phyloP scores from a whole-genome alignment of 176 grass and related monocot species.

The Oryza meridionalis region DNA sequence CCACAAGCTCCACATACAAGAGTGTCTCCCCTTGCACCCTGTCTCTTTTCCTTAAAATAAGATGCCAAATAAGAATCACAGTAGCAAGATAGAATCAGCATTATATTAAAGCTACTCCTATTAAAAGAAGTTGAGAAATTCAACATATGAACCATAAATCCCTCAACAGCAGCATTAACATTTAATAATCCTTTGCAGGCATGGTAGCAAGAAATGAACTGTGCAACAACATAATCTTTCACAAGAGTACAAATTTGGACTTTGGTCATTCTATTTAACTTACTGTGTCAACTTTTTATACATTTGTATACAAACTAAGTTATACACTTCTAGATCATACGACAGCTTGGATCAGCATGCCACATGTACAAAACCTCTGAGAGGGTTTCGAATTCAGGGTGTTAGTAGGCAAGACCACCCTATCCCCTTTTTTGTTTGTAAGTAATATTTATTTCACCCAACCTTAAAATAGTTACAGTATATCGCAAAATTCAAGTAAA shows the following conservation, averaged over 20 bases:
- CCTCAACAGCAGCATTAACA: conserved; percentile 6
- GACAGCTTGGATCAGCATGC: not conserved
- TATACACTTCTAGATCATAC: conserved; percentile 1
- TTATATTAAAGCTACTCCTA: conserved; percentile 21
- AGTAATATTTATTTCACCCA: too few species aligned
- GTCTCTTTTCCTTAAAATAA: conserved; percentile 88
- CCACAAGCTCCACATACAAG: conserved; percentile 96
- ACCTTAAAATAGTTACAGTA: too few species aligned
- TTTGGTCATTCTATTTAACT: conserved; percentile 12
- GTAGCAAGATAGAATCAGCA: conserved; percentile 26
- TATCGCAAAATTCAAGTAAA: too few species aligned
- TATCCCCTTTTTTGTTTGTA: too few species aligned
- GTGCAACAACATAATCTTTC: not conserved
- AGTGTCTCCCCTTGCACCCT: conserved; percentile 63
- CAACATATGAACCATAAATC: conserved; percentile 28
- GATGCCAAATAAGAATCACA: conserved; percentile 45
- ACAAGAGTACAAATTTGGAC: conserved; percentile 1
- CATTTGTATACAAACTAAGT: not conserved
- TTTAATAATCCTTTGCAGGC: conserved; percentile 11
- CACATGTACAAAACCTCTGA: not conserved
- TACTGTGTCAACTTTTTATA: not conserved
- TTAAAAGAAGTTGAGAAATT: conserved; percentile 34
- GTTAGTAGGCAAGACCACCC: too few species aligned
- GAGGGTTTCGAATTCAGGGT: too few species aligned
- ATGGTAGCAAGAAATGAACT: conserved; percentile 26